These are phyloP conservation scores for Thalassiosira sp. DNA, from an alignment of 352 stramenopile genomes.

Conservation along the genomic window DNA sequence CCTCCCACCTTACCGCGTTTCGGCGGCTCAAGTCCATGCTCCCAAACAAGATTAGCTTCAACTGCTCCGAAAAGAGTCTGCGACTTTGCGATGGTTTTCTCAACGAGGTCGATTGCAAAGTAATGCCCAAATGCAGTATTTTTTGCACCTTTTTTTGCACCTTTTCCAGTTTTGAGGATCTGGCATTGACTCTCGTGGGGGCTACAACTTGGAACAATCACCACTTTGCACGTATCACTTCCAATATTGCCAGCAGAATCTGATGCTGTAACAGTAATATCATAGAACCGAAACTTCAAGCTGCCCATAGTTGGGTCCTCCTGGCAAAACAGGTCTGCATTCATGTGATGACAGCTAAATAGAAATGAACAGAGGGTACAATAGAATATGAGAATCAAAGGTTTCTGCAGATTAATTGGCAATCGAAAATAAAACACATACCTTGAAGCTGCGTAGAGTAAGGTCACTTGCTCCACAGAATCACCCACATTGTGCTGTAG, in stretches of 20 bases:
- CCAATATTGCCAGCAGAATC: constrained; percentile 24
- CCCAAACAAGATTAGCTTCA: no score
- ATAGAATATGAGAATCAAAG: neutral
- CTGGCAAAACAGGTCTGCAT: neutral
- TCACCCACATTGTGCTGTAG: neutral
- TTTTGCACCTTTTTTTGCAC: no score
- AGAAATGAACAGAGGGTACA: no score
- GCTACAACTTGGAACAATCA: constrained; percentile 22
- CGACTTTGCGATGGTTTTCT: no score
- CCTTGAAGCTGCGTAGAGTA: neutral
- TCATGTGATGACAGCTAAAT: constrained; percentile 1
- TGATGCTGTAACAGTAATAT: constrained; percentile 25
- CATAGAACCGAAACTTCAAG: constrained; percentile 13
- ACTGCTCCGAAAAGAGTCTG: no score
- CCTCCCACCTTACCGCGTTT: no score
- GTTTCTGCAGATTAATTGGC: neutral
- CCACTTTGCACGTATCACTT: constrained; percentile 20
- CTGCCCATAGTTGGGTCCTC: neutral
- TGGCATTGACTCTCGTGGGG: no score
- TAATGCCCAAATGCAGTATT: no score
- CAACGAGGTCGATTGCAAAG: no score
- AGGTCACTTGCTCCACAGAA: neutral
- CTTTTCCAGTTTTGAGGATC: no score
- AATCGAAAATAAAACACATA: neutral
- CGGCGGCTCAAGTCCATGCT: no score